phyloP scores from a whole-genome alignment of 805 yeast species.

The Cyberlindnera samutprakarnensis region DNA sequence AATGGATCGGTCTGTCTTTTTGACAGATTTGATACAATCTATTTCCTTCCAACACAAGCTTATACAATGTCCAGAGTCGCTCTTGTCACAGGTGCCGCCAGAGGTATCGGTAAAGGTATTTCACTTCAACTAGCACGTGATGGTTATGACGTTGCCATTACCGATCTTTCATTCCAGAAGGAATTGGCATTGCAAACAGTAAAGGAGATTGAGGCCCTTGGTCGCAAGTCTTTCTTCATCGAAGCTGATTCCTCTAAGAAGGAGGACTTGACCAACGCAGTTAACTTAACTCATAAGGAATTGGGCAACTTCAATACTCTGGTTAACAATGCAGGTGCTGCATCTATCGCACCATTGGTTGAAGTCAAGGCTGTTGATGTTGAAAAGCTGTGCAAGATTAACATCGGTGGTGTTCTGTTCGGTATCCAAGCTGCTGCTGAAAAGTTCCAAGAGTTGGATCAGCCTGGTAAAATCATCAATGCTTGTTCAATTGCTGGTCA shows the following conservation, averaged over 20 bases:
- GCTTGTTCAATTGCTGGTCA: conserved; percentile 30
- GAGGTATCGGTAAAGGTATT: conserved; percentile 83
- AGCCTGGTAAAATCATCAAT: conserved; percentile 32
- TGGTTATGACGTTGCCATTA: conserved; percentile 42
- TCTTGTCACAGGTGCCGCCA: conserved; percentile 83
- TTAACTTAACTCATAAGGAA: conserved; percentile 21
- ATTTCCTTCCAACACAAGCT: not conserved
- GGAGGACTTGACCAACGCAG: conserved; percentile 21
- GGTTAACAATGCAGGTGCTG: conserved; percentile 32
- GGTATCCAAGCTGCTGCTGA: conserved; percentile 28
- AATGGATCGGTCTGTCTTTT: no score
- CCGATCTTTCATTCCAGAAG: conserved; percentile 21
- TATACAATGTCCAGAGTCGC: conserved; percentile 32
- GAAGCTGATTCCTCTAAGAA: conserved; percentile 21
- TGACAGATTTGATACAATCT: no score
- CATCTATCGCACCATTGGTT: conserved; percentile 21
- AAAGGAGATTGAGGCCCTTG: conserved; percentile 15
- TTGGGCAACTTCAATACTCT: conserved; percentile 29
- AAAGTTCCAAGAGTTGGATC: conserved; percentile 21
- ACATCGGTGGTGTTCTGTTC: conserved; percentile 26
- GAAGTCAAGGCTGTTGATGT: conserved; percentile 24
- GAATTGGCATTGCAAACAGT: conserved; percentile 18
- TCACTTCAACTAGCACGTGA: conserved; percentile 68
- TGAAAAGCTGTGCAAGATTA: conserved; percentile 19
- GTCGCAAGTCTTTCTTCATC: conserved; percentile 19